A percentile compares a stretch with the other conserved stretches of the same genome.
Conservation (phyloP, 768 basidiomycete genomes). For the Cubamyces lactineus region DNA sequence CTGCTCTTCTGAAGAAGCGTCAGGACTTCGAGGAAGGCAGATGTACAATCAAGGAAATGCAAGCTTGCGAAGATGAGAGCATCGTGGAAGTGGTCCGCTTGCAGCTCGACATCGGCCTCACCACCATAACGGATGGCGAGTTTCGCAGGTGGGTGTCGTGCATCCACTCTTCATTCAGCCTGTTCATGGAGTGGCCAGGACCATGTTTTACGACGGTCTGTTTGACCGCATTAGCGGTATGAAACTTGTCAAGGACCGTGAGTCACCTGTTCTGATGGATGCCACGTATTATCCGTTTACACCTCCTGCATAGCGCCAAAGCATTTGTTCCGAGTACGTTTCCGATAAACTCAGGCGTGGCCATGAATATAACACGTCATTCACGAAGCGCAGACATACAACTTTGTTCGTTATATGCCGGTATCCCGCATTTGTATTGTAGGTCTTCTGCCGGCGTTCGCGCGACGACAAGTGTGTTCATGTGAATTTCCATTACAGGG, state of each 20-base stretch:
- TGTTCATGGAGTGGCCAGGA: slow-evolving; percentile 35
- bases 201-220: slow-evolving; percentile 64
- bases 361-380: slow-evolving; percentile 21
- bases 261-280: slow-evolving; percentile 11
- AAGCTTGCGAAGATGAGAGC: slow-evolving; percentile 52
- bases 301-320: slow-evolving; percentile 8
- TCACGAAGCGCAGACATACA: slow-evolving; percentile 26
- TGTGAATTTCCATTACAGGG: slow-evolving; percentile 40
- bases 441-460: neutral
- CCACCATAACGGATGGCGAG: slow-evolving; percentile 66
- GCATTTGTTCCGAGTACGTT: slow-evolving; percentile 44
- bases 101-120: slow-evolving; percentile 57
- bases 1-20: slow-evolving; percentile 49
- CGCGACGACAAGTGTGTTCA: neutral
- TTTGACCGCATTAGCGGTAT: slow-evolving; percentile 67
- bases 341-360: neutral
- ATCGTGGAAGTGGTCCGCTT: slow-evolving; percentile 54
- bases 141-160: slow-evolving; percentile 31
- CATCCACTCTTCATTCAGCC: neutral
- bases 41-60: slow-evolving; percentile 46
- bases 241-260: slow-evolving; percentile 45
- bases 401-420: slow-evolving; percentile 26
- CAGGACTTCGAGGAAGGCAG: slow-evolving; percentile 43
- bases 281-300: neutral
- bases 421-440: slow-evolving; percentile 14